A percentile compares a stretch with the other conserved stretches of the same genome.
Conservation (phyloP, 352 stramenopile genomes). For the Blastocystis sp. region DNA sequence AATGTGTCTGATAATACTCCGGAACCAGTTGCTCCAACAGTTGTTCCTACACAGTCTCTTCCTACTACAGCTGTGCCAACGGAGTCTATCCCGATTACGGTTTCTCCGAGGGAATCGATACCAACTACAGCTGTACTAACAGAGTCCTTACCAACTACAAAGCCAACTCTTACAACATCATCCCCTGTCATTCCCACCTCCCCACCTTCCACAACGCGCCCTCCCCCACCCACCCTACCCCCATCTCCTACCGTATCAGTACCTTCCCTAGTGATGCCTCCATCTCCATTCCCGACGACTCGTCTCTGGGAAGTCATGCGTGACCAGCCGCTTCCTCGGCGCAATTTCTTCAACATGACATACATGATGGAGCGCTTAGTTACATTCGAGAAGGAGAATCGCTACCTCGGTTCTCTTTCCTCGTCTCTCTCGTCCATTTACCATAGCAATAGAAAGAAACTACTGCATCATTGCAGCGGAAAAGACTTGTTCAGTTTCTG, state of each 20-base stretch:
- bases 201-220: neutral
- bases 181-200: neutral
- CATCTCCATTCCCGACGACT: no score
- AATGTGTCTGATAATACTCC: no score
- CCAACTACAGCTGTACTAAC: neutral
- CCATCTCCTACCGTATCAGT: neutral
- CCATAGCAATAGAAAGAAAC: neutral
- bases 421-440: neutral
- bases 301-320: neutral
- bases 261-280: no score
- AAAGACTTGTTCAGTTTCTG: neutral
- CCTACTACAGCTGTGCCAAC: neutral
- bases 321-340: neutral
- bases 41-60: no score
- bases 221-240: neutral
- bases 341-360: neutral
- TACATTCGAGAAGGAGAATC: neutral
- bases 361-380: neutral
- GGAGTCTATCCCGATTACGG: neutral
- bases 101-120: neutral
- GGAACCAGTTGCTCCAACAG: no score
- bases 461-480: neutral
- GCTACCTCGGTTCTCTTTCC: neutral
- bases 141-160: neutral
- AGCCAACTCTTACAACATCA: neutral